A percentile compares a stretch with the other conserved stretches of the same genome.
These are phyloP conservation scores for Wallacemonas rigidus DNA, from an alignment of 208 protist species.

Conservation along the genomic window DNA sequence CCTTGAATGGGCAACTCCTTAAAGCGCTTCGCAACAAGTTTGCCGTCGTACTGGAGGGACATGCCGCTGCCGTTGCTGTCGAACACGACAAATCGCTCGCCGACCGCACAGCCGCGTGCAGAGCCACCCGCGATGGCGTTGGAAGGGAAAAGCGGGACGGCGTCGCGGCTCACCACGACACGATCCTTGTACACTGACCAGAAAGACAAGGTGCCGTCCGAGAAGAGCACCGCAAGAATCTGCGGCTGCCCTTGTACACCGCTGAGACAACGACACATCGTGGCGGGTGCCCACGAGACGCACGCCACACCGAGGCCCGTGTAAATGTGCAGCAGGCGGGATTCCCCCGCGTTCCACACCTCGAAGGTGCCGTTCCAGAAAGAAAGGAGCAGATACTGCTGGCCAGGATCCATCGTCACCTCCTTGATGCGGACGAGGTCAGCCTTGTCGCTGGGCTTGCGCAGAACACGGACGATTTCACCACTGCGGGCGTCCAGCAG, in stretches of 20 bases:
- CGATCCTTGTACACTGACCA: slow-evolving; percentile 85
- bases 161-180: slow-evolving; percentile 67
- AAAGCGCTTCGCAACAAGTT: slow-evolving; percentile 30
- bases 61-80: slow-evolving; percentile 47
- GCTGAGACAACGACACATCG: slow-evolving; percentile 52
- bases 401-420: slow-evolving; percentile 51
- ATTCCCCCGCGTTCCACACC: slow-evolving; percentile 71
- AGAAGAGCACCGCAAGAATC: slow-evolving; percentile 73
- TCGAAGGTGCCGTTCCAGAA: slow-evolving; percentile 85
- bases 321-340: slow-evolving; percentile 71
- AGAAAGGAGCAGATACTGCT: slow-evolving; percentile 62
- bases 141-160: slow-evolving; percentile 43
- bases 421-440: slow-evolving; percentile 69
- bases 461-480: slow-evolving; percentile 64
- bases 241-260: slow-evolving; percentile 66
- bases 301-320: slow-evolving; percentile 67
- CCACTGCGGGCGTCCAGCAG: slow-evolving; percentile 77
- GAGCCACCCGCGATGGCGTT: slow-evolving; percentile 30
- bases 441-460: slow-evolving; percentile 59
- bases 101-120: slow-evolving; percentile 40
- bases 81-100: slow-evolving; percentile 44
- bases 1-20: slow-evolving; percentile 38
- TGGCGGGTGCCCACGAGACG: slow-evolving; percentile 75
- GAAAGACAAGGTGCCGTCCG: slow-evolving; percentile 66
- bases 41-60: slow-evolving; percentile 32